Percentiles rank a stretch among this genome's conserved stretches.
phyloP scores from a whole-genome alignment of 164 flowering plant species.

The Cinnamomum micranthum region DNA sequence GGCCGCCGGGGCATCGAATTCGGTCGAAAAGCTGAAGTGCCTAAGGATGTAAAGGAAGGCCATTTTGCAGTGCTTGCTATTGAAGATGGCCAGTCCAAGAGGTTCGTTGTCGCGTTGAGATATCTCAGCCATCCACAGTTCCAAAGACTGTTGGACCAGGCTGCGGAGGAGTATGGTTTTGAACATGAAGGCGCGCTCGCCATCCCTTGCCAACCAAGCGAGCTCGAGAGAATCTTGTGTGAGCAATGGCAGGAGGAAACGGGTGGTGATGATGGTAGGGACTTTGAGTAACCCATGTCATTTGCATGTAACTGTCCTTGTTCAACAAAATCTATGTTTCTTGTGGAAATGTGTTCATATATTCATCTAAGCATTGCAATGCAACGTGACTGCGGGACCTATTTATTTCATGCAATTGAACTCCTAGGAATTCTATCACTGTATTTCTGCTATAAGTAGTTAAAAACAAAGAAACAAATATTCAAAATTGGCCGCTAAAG shows the following conservation, averaged over 20 bases:
- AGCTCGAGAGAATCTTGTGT: constrained; percentile 22
- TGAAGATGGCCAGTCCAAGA: constrained; percentile 15
- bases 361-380: too few relatives aligned
- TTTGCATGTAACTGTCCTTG: too few relatives aligned
- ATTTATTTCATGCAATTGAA: too few relatives aligned
- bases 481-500: too few relatives aligned
- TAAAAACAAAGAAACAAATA: too few relatives aligned
- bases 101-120: constrained; percentile 21
- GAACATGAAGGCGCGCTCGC: constrained; percentile 23
- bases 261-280: background rate
- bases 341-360: too few relatives aligned
- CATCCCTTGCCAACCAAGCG: constrained; percentile 26
- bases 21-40: background rate
- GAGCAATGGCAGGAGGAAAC: constrained; percentile 13
- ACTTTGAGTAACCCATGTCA: too few relatives aligned
- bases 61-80: constrained; percentile 16
- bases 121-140: constrained; percentile 23
- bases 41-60: constrained; percentile 8
- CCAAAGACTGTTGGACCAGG: constrained; percentile 21
- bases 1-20: too few relatives aligned
- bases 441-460: too few relatives aligned
- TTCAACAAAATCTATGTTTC: too few relatives aligned
- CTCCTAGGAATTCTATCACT: too few relatives aligned
- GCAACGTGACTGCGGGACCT: too few relatives aligned
- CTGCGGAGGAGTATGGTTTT: constrained; percentile 24